A percentile compares a stretch with the other conserved stretches of the same genome.
Conservation (phyloP, 192 early-diverging fungal species). For the Linnemannia schmuckeri region DNA sequence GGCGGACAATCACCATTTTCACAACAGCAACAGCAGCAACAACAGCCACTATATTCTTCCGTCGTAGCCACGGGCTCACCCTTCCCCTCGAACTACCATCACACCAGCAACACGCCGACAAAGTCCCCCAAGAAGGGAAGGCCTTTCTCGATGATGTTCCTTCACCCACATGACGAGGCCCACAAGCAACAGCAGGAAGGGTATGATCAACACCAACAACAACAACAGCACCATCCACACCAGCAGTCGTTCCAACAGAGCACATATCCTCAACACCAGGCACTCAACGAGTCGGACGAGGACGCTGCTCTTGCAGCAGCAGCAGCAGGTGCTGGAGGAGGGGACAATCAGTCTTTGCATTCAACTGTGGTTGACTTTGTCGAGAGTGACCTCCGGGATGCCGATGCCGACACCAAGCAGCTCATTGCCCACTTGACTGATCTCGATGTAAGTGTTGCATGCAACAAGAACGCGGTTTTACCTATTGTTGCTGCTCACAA, state of each 20-base stretch:
- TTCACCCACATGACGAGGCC: conserved; percentile 49
- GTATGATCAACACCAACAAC: background rate
- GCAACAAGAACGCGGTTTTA: background rate
- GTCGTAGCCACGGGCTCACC: background rate
- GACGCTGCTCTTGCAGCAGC: conserved; percentile 26
- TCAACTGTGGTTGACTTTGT: conserved; percentile 29
- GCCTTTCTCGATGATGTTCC: conserved; percentile 57
- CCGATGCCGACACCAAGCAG: conserved; percentile 35
- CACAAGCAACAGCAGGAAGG: conserved; percentile 16
- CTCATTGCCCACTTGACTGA: conserved; percentile 56
- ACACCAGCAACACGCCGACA: conserved; percentile 8
- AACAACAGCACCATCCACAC: background rate
- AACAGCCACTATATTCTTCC: conserved; percentile 1
- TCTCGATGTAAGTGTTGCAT: conserved; percentile 48
- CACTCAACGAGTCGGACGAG: conserved; percentile 43
- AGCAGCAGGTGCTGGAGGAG: background rate
- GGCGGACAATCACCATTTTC: background rate
- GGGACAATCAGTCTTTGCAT: conserved; percentile 23
- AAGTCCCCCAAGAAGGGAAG: conserved; percentile 43
- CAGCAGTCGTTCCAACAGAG: background rate
- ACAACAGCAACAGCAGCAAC: conserved; percentile 14
- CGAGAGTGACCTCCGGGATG: conserved; percentile 44
- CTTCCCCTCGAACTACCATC: background rate
- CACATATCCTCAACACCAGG: conserved; percentile 19
- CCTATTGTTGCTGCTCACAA: conserved; percentile 1